phyloP scores from a whole-genome alignment of 805 yeast species.

The Starmerella potacharoeniae region DNA sequence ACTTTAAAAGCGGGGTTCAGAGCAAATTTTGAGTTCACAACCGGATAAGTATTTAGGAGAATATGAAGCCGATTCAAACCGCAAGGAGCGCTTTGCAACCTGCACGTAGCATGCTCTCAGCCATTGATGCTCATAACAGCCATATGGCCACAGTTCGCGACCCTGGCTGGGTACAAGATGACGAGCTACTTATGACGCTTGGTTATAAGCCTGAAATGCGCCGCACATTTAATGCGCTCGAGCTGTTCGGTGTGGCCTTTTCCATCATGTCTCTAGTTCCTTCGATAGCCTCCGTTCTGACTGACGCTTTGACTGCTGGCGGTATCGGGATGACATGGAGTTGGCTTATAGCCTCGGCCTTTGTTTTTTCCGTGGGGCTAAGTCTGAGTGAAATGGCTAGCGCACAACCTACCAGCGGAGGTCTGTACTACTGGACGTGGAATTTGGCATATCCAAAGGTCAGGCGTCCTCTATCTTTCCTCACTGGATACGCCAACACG shows the following conservation, averaged over 20 bases:
- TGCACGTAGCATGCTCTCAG: background rate
- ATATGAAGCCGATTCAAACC: background rate
- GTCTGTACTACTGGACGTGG: slow-evolving; percentile 58
- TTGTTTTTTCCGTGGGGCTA: slow-evolving; percentile 46
- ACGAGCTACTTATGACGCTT: slow-evolving; percentile 35
- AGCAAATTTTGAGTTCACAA: too few relatives aligned
- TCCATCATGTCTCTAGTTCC: slow-evolving; percentile 60
- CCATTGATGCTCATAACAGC: background rate
- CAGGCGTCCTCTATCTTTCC: slow-evolving; percentile 44
- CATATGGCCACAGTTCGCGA: background rate
- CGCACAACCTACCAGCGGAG: slow-evolving; percentile 67
- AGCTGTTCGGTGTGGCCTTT: slow-evolving; percentile 62
- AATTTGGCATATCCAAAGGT: slow-evolving; percentile 48
- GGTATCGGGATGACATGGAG: slow-evolving; percentile 62
- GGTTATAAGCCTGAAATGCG: slow-evolving; percentile 62
- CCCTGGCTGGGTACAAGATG: slow-evolving; percentile 21
- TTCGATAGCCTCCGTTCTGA: slow-evolving; percentile 46
- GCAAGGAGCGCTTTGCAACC: slow-evolving; percentile 1
- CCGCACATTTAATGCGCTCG: slow-evolving; percentile 49
- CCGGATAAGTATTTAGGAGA: too few relatives aligned
- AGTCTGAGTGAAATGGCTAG: slow-evolving; percentile 60
- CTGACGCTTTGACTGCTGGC: slow-evolving; percentile 50
- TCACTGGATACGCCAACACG: slow-evolving; percentile 59
- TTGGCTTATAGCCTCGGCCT: slow-evolving; percentile 50
- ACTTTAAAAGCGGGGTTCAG: too few relatives aligned